Percentiles rank a stretch among this genome's conserved stretches.
phyloP scores from a whole-genome alignment of 257 asterid genomes.

The Gentiana dahurica region DNA sequence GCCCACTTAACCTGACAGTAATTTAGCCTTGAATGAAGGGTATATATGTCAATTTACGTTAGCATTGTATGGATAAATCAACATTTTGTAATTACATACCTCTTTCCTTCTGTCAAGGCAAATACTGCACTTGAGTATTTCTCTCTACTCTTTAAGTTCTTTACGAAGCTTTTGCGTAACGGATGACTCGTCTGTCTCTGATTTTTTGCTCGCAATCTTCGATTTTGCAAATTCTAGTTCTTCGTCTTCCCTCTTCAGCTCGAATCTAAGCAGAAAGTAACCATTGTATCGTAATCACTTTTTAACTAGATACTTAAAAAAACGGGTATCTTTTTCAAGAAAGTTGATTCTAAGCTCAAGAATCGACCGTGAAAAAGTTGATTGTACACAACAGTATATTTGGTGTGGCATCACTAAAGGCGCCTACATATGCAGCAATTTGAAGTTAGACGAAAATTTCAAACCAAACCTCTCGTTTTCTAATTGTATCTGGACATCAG shows the following conservation, averaged over 20 bases:
- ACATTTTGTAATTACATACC: constrained; percentile 25
- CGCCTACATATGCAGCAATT: no score
- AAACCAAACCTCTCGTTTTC: constrained; percentile 80
- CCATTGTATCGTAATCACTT: not conserved
- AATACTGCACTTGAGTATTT: constrained; percentile 79
- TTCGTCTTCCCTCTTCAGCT: constrained; percentile 80
- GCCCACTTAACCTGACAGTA: no score
- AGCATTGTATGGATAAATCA: no score
- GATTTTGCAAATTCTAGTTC: constrained; percentile 60
- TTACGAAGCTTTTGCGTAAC: constrained; percentile 59
- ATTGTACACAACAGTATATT: no score
- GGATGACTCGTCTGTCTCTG: constrained; percentile 58
- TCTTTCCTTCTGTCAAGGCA: constrained; percentile 91
- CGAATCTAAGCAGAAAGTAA: constrained; percentile 39
- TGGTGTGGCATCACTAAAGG: no score
- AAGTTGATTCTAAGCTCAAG: no score
- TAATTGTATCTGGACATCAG: constrained; percentile 76
- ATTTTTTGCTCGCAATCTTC: constrained; percentile 47
- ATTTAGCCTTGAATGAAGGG: no score
- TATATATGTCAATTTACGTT: no score
- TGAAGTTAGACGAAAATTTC: not conserved
- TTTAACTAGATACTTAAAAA: no score
- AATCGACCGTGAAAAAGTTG: no score
- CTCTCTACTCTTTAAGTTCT: constrained; percentile 77
- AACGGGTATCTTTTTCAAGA: no score